These are phyloP conservation scores for Quercus robur DNA, from an alignment of 306 rosid species.

Conservation along the genomic window DNA sequence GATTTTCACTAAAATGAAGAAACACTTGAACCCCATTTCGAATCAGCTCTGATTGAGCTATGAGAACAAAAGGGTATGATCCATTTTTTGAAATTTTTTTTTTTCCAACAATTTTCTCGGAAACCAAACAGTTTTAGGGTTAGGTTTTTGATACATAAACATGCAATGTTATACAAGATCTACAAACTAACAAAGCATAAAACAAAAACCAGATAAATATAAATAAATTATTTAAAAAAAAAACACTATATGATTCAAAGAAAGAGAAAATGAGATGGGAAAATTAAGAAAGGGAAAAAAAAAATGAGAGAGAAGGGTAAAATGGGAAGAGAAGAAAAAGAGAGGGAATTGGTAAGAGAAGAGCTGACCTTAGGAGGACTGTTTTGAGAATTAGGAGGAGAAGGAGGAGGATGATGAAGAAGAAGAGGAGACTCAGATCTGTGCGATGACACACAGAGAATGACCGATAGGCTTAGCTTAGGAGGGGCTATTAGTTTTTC, in stretches of 20 bases:
- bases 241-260: slow-evolving; percentile 13
- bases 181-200: neutral
- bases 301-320: neutral
- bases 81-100: neutral
- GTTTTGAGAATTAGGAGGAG: too few relatives aligned
- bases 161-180: neutral
- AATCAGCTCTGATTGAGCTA: neutral
- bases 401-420: too few relatives aligned
- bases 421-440: too few relatives aligned
- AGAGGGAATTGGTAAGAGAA: too few relatives aligned
- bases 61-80: neutral
- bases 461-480: too few relatives aligned
- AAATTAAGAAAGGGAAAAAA: neutral
- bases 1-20: neutral
- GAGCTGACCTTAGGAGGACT: too few relatives aligned
- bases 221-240: neutral
- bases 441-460: too few relatives aligned
- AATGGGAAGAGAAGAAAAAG: too few relatives aligned
- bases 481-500: too few relatives aligned
- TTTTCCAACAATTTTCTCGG: neutral
- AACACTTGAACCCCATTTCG: too few relatives aligned
- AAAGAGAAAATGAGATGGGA: neutral
- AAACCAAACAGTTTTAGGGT: neutral
- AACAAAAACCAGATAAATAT: slow-evolving; percentile 6
- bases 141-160: neutral